These are phyloP conservation scores for Mortierella polycephala DNA, from an alignment of 371 early-diverging fungal species.

Conservation along the genomic window DNA sequence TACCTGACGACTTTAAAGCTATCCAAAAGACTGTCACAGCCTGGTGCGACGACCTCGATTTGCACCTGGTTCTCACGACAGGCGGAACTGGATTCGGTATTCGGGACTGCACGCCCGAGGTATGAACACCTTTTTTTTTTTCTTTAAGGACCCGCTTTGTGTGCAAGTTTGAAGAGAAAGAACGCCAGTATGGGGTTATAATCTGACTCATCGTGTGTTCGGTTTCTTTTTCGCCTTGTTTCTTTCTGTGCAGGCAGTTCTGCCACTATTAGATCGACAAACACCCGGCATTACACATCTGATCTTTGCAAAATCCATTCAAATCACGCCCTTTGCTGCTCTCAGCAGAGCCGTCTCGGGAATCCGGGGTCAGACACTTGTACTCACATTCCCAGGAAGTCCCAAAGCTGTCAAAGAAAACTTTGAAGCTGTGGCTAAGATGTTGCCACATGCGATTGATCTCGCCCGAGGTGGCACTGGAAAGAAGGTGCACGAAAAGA, in stretches of 20 bases:
- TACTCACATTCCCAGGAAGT: conserved; percentile 91
- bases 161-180: not conserved
- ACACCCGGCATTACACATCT: conserved; percentile 83
- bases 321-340: conserved; percentile 89
- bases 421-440: conserved; percentile 70
- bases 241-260: conserved; percentile 66
- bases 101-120: conserved; percentile 91
- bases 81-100: conserved; percentile 96
- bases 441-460: conserved; percentile 87
- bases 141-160: no score
- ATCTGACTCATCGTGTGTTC: not conserved
- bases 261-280: conserved; percentile 72
- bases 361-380: conserved; percentile 71
- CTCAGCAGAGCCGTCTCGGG: conserved; percentile 89
- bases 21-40: conserved; percentile 63
- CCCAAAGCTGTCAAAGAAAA: conserved; percentile 88
- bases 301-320: conserved; percentile 76
- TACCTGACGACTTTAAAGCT: conserved; percentile 64
- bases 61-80: conserved; percentile 82
- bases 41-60: conserved; percentile 61
- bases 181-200: not conserved
- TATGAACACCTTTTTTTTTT: conserved; percentile 30
- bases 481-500: conserved; percentile 59
- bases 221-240: not conserved
- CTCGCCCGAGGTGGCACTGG: conserved; percentile 66